Evolutionary conservation across 169 alveolate genomes (phyloP).

Genomic region (Plasmodium knowlesi): DNA sequence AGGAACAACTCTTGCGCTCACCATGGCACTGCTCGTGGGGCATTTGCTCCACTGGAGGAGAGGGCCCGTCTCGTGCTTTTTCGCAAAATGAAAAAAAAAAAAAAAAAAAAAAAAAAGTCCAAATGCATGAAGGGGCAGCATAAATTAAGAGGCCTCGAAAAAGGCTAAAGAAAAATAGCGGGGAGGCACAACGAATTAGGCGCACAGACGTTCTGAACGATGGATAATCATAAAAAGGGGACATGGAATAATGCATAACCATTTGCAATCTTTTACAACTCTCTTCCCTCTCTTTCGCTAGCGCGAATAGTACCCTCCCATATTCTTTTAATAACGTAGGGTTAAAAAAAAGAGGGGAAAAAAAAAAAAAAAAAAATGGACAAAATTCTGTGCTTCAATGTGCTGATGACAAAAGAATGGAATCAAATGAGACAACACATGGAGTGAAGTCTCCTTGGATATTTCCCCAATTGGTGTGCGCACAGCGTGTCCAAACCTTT

Average conservation of each 20-base stretch:
- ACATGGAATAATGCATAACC: background rate
- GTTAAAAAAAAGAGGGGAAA: background rate
- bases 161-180: background rate
- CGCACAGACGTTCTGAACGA: background rate
- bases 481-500: background rate
- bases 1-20: background rate
- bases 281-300: background rate
- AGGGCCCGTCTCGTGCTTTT: background rate
- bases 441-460: background rate
- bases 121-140: background rate
- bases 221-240: background rate
- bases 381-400: background rate
- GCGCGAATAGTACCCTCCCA: background rate
- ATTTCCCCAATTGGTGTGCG: background rate
- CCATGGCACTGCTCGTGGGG: background rate
- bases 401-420: background rate
- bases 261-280: background rate
- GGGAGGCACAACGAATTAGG: background rate
- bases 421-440: background rate
- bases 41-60: background rate
- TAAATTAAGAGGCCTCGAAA: background rate
- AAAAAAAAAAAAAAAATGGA: background rate
- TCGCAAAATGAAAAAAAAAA: background rate
- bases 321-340: background rate
- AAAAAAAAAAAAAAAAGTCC: background rate